Base-by-base conservation (phyloP, 805 yeast species). In the Ogataea thermomethanolica region DNA sequence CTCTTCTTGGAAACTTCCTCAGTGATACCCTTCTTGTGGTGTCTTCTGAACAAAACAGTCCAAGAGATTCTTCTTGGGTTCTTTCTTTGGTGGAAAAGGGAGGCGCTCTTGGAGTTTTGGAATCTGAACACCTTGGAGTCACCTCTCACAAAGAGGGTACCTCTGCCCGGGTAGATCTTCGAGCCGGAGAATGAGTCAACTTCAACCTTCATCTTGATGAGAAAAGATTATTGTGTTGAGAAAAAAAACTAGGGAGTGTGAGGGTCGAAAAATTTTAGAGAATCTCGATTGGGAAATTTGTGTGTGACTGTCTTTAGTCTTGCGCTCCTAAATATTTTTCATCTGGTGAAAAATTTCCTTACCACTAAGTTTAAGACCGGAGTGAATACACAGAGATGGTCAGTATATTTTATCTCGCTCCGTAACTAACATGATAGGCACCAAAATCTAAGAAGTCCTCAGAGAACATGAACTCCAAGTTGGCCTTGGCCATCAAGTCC, bases 81-180 rank as follows among this genome's bases (percentile, higher is more conserved):
- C 95, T 93, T 93, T 84, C 97, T 89, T 81, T 93, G 99, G 69
- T 83, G 81, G 93, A 93, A 93, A 67, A 93, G 84, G 70, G 98
- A 89, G 65, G 95, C 91, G 69, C 95, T 81, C 78, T 93, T 93
- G 62, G 97, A 85, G 73, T 86, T 81, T 74, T 85, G 95, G 93
- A 93, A 93, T 83, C 99, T 90, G 95, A 93, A 93, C 67, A 90
- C 75, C 83, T 93, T 93, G 69, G 98, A 90, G 88, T 93, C 99
- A 66, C 98, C 98, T 78, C 99, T 89, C 75, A 93, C 89, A 70
- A 87, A 93, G 73, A 93, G 83, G 71, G 95, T 88, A 77, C 99
- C 98, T 82, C 97, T 88, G 78, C 99, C 99, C 80, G 99, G 99
- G 95, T 91, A 93, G 82, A 93, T 91, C 79, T 91, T 93, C 68